These are phyloP conservation scores for Coemansia sp. DNA, from an alignment of 192 early-diverging fungal genomes.

Conservation along the genomic window DNA sequence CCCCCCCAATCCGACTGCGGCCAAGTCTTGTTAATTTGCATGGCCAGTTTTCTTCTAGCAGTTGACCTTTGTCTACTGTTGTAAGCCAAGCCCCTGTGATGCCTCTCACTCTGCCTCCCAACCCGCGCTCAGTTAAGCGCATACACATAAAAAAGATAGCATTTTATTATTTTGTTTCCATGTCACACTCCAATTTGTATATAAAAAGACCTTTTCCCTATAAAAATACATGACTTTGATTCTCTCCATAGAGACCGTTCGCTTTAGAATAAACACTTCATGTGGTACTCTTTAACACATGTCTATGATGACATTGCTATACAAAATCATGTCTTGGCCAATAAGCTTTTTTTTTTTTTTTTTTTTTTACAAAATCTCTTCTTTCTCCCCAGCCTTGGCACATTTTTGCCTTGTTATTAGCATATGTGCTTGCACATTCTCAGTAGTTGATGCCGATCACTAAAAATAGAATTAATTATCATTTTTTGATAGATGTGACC, in stretches of 20 bases:
- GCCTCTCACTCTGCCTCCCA: background rate
- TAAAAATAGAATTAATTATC: conserved; percentile 1
- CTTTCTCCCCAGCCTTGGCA: background rate
- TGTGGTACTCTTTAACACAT: background rate
- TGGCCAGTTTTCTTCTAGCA: conserved; percentile 7
- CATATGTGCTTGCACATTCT: conserved; percentile 7
- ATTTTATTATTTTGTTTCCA: background rate
- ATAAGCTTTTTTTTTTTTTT: background rate
- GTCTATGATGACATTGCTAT: background rate
- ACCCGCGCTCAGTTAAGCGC: background rate
- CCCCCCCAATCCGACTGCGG: conserved; percentile 4
- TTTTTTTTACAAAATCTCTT: too few species aligned
- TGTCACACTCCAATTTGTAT: conserved; percentile 19
- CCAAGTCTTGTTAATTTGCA: conserved; percentile 9
- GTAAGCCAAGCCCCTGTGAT: conserved; percentile 6
- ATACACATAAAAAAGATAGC: conserved; percentile 5
- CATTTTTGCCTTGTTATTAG: background rate
- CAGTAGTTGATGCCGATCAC: conserved; percentile 9
- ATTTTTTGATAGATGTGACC: background rate
- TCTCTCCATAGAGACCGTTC: background rate
- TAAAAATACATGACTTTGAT: background rate
- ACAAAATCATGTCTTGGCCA: background rate
- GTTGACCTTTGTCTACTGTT: background rate
- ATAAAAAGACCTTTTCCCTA: conserved; percentile 2
- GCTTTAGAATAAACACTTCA: background rate